Evolutionary conservation across 371 early-diverging fungal genomes (phyloP), one percentile per base, ranked within the genome.

Genomic region (Zopfochytrium polystomum): DNA sequence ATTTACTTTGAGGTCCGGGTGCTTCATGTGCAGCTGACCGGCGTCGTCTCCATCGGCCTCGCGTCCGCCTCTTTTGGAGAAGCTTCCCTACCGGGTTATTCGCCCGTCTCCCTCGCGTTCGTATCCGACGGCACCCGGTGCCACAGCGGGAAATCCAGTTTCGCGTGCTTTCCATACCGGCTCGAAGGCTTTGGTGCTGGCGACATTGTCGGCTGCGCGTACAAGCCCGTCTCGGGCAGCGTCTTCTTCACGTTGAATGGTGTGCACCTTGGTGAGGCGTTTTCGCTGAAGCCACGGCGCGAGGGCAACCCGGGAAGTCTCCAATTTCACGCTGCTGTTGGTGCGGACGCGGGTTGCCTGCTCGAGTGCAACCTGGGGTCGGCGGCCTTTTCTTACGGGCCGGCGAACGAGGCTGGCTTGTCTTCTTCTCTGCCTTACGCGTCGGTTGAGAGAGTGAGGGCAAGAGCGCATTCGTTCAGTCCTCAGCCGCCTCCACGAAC

Each of bases 211-310:
- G 58, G 58, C 3, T 58, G 58, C 49, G 58, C 48, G 22, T 58
- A 48, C 49, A 46, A 48, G 13, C 58, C 58, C 15, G 46, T 49
- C 34, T 31, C 48, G 13, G 58, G 58, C 18, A 26, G 49, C 22
- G 58, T 58, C 25, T 58, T 58, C 34, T 58, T 58, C 34, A 58
- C 58, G 5, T 34, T 48, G 2, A 58, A 58, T 49, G 58, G 58
- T 11, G 58, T 48, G 26, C 48, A 48, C 34, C 48, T 58, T 11
- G 58, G 58, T n/a, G 58, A 48, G 31, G 58, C 58, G 20, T 58
- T 58, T 33, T 29, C 30, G 6, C 20, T 58, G 5, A 22, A 22
- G 18, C 38, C 38, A 18, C 38, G 18, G 38, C n/a, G 18, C 7
- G 47, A 9, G 11, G 9, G 18, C 11, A 11, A 7, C 38, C 11